These are phyloP conservation scores for Stachybotrys chartarum DNA, from an alignment of 2,329 filamentous ascomycete species.

Conservation along the genomic window DNA sequence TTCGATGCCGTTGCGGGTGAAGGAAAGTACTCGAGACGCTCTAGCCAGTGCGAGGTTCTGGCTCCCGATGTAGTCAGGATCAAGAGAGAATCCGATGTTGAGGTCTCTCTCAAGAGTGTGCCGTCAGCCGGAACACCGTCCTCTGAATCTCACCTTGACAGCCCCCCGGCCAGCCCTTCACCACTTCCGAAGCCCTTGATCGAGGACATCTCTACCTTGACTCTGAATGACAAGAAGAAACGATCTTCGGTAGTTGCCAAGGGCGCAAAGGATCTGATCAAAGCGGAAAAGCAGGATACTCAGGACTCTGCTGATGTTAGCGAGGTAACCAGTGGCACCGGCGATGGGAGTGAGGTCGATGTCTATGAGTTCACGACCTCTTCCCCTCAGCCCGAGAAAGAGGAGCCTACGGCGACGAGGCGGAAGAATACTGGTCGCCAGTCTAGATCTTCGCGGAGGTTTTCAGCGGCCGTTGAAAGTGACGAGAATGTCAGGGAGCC, in stretches of 20 bases:
- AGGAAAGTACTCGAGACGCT: conserved; percentile 41
- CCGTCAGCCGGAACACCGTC: conserved; percentile 7
- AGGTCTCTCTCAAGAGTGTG: conserved; percentile 23
- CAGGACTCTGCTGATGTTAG: conserved; percentile 8
- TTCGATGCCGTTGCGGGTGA: conserved; percentile 67
- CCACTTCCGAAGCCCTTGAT: conserved; percentile 23
- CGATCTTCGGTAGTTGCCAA: conserved; percentile 25
- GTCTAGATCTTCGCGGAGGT: conserved; percentile 26
- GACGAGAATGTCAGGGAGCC: conserved; percentile 24
- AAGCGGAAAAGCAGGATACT: conserved; percentile 6
- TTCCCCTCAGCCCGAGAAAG: conserved; percentile 31
- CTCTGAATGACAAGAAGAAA: conserved; percentile 27
- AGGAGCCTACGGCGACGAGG: conserved; percentile 14
- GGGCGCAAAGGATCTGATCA: conserved; percentile 5
- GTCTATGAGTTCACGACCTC: conserved; percentile 49
- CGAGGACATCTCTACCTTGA: background rate
- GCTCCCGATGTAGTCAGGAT: conserved; percentile 16
- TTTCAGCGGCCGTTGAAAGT: conserved; percentile 29
- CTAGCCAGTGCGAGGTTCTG: conserved; percentile 25
- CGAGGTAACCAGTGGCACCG: conserved; percentile 14
- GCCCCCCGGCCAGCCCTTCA: background rate
- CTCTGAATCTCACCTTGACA: background rate
- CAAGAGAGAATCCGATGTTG: conserved; percentile 25
- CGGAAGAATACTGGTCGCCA: conserved; percentile 21
- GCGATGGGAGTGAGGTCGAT: conserved; percentile 27